phyloP scores from a whole-genome alignment of 176 grass and related monocot species.

The Triticum dicoccoides region DNA sequence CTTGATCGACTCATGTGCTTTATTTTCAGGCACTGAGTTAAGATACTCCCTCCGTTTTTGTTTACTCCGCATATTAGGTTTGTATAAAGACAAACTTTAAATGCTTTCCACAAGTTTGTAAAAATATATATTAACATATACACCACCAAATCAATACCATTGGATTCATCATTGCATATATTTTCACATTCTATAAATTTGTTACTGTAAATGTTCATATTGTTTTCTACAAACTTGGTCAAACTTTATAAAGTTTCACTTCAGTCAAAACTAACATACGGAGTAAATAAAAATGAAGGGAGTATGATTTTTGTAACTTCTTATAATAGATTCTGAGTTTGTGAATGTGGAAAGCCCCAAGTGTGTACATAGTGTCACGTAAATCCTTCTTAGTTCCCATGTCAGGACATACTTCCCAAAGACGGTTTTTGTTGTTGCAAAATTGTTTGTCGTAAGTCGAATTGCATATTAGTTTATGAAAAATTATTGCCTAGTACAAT shows the following conservation, averaged over 20 bases:
- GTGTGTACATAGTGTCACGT: background rate
- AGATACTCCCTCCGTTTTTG: background rate
- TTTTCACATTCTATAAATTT: too few relatives aligned
- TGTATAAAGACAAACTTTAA: too few relatives aligned
- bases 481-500: background rate
- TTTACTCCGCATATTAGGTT: too few relatives aligned
- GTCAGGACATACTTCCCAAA: background rate
- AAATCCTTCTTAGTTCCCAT: background rate
- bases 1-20: conserved; percentile 27
- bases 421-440: background rate
- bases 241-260: too few relatives aligned
- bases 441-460: background rate
- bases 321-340: too few relatives aligned
- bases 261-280: too few relatives aligned
- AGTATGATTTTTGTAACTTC: too few relatives aligned
- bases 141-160: too few relatives aligned
- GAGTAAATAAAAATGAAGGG: too few relatives aligned
- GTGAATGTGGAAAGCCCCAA: background rate
- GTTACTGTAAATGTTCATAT: too few relatives aligned
- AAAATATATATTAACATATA: background rate
- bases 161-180: too few relatives aligned
- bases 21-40: conserved; percentile 42
- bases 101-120: background rate
- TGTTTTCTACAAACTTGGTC: too few relatives aligned
- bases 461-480: background rate